These are phyloP conservation scores for Ophioceras dolichostomum DNA, from an alignment of 2,329 filamentous ascomycete species.

Conservation along the genomic window DNA sequence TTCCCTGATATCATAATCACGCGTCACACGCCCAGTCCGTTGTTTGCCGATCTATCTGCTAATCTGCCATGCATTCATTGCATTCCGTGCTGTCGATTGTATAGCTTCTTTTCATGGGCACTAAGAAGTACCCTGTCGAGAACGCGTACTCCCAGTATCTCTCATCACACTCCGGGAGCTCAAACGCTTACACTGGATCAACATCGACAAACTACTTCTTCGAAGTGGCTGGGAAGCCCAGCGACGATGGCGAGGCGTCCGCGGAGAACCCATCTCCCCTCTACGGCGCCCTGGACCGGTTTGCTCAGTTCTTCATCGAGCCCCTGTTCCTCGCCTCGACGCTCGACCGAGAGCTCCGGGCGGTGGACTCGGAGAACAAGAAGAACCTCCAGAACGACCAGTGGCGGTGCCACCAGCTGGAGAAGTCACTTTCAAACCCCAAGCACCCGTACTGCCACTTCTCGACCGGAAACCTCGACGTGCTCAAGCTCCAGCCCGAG, in stretches of 20 bases:
- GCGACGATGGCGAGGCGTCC: constrained; percentile 43
- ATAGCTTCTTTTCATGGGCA: constrained; percentile 96
- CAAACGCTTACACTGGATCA: constrained; percentile 87
- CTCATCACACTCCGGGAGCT: constrained; percentile 77
- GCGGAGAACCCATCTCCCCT: constrained; percentile 48
- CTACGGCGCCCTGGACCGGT: constrained; percentile 76
- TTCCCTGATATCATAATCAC: constrained; percentile 4
- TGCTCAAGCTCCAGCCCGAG: constrained; percentile 72
- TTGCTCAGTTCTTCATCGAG: constrained; percentile 86
- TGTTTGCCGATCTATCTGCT: too few relatives aligned
- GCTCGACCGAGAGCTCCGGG: constrained; percentile 73
- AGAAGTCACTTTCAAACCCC: constrained; percentile 78
- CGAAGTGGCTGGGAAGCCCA: constrained; percentile 74
- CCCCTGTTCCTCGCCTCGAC: constrained; percentile 79
- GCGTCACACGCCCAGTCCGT: too few relatives aligned
- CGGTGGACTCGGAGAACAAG: constrained; percentile 94
- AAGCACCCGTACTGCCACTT: constrained; percentile 86
- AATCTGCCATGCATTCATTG: too few relatives aligned
- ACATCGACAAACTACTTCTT: constrained; percentile 98
- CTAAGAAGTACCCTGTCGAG: constrained; percentile 91
- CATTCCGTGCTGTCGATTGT: too few relatives aligned
- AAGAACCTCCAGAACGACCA: constrained; percentile 89
- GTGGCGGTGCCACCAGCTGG: constrained; percentile 79
- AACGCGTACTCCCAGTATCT: constrained; percentile 95
- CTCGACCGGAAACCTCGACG: constrained; percentile 78